Percentiles rank a stretch among this genome's conserved stretches.
These are phyloP conservation scores for Dendrobium chrysotoxum DNA, from an alignment of 106 monocot species.

Conservation along the genomic window DNA sequence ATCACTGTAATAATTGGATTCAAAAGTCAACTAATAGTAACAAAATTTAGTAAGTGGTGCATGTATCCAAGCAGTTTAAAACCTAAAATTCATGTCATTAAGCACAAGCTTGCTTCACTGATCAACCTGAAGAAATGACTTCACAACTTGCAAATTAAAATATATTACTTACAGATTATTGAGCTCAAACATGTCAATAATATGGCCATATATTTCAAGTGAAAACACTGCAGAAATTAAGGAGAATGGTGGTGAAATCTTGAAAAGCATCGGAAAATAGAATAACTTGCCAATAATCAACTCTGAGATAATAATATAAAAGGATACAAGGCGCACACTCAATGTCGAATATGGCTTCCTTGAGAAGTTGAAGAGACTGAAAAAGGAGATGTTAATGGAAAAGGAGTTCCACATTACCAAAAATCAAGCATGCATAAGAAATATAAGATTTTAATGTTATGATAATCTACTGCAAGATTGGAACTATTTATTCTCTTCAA, in stretches of 20 bases:
- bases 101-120: not conserved
- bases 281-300: not conserved
- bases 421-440: not conserved
- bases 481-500: too few species aligned
- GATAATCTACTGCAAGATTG: not conserved
- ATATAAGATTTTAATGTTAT: not conserved
- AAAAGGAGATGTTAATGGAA: not conserved
- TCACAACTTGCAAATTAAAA: not conserved
- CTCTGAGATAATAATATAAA: not conserved
- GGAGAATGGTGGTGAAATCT: slow-evolving; percentile 12
- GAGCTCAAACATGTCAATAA: slow-evolving; percentile 99
- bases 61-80: not conserved
- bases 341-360: slow-evolving; percentile 81
- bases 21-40: slow-evolving; percentile 8
- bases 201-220: slow-evolving; percentile 93
- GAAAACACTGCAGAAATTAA: slow-evolving; percentile 80
- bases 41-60: not conserved
- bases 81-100: not conserved
- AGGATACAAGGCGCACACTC: slow-evolving; percentile 96
- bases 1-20: slow-evolving; percentile 37
- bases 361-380: slow-evolving; percentile 92
- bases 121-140: not conserved
- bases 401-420: not conserved
- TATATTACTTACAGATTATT: slow-evolving; percentile 95
- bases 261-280: not conserved